These are phyloP conservation scores for Aspergillus carbonarius DNA, from an alignment of 2,329 filamentous ascomycete species.

Conservation along the genomic window DNA sequence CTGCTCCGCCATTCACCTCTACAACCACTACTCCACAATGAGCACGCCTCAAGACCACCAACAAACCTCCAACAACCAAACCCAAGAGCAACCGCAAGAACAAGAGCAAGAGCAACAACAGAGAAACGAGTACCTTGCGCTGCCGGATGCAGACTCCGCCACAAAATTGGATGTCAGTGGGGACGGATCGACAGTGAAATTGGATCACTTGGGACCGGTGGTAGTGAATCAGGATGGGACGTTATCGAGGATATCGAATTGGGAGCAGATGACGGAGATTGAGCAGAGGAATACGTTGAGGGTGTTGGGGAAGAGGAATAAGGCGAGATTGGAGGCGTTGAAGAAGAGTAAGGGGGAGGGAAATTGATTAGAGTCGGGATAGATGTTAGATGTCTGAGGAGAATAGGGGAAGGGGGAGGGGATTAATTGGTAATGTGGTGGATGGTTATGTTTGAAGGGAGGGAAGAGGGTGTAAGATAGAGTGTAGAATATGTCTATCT, in stretches of 20 bases:
- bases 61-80: conserved; percentile 10
- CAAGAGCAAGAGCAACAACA: conserved; percentile 5
- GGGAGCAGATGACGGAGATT: conserved; percentile 67
- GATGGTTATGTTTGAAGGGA: neutral
- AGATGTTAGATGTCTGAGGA: too few relatives aligned
- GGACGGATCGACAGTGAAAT: conserved; percentile 48
- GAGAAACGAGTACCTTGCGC: conserved; percentile 57
- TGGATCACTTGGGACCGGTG: conserved; percentile 70
- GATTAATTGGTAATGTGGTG: too few relatives aligned
- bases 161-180: conserved; percentile 74
- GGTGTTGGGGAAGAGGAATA: conserved; percentile 67
- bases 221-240: conserved; percentile 73
- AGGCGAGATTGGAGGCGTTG: conserved; percentile 59
- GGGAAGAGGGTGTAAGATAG: neutral
- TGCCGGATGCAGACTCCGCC: conserved; percentile 74
- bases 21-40: conserved; percentile 26
- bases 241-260: conserved; percentile 69
- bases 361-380: neutral
- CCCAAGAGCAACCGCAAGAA: conserved; percentile 8
- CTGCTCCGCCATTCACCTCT: conserved; percentile 20
- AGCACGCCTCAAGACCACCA: conserved; percentile 7
- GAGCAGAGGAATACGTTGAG: conserved; percentile 67
- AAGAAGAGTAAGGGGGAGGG: conserved; percentile 33
- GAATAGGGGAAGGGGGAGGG: neutral
- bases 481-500: neutral